These are phyloP conservation scores for Simplicillium sp. DNA, from an alignment of 2,329 filamentous ascomycete species.

Conservation along the genomic window DNA sequence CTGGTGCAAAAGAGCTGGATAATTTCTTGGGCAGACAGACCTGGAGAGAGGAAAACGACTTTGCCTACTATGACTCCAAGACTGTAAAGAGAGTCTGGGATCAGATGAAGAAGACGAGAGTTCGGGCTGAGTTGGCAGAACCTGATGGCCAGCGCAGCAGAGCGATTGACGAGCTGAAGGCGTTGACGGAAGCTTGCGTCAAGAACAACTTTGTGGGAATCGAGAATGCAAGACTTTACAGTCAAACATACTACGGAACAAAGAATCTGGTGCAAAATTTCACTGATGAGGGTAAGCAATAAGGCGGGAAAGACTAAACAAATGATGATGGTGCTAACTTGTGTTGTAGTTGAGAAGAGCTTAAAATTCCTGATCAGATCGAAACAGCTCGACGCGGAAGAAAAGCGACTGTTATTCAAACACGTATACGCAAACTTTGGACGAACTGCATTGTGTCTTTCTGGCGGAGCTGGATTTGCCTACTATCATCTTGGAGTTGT, in stretches of 20 bases:
- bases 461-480: constrained; percentile 86
- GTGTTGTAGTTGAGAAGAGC: constrained; percentile 46
- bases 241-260: constrained; percentile 96
- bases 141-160: constrained; percentile 29
- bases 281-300: constrained; percentile 62
- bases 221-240: constrained; percentile 90
- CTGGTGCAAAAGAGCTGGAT: constrained; percentile 71
- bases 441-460: constrained; percentile 84
- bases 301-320: background rate
- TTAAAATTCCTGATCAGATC: constrained; percentile 62
- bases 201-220: constrained; percentile 97
- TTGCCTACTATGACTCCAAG: constrained; percentile 78
- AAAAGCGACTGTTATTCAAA: constrained; percentile 77
- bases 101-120: constrained; percentile 59
- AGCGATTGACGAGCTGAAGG: constrained; percentile 65
- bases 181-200: constrained; percentile 77
- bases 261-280: constrained; percentile 89
- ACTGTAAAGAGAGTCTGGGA: constrained; percentile 70
- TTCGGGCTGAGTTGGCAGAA: constrained; percentile 44
- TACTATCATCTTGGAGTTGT: constrained; percentile 96
- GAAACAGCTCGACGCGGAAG: constrained; percentile 55
- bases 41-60: constrained; percentile 73
- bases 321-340: constrained; percentile 7
- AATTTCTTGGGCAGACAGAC: constrained; percentile 67
- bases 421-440: constrained; percentile 86